Evolutionary conservation across 176 grass and related monocot genomes (phyloP).

Genomic region (Raddia distichophylla): DNA sequence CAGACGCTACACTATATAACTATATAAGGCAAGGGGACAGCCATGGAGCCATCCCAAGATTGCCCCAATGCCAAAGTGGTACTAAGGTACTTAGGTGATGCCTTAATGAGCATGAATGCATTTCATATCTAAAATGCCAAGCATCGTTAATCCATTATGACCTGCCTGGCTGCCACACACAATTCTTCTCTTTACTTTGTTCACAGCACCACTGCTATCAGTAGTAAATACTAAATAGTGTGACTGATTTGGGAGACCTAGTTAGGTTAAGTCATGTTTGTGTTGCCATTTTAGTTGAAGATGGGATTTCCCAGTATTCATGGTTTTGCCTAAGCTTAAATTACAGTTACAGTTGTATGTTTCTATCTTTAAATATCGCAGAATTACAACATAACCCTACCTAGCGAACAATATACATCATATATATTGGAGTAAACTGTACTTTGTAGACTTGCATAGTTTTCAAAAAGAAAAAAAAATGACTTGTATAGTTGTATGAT

Average conservation of each 20-base stretch:
- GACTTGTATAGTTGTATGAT: too few species aligned
- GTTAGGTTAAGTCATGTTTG: background rate
- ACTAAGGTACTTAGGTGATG: too few species aligned
- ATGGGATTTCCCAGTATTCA: background rate
- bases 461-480: too few species aligned
- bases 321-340: background rate
- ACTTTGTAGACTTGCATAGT: background rate
- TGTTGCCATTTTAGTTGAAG: background rate
- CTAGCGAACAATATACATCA: background rate
- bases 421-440: background rate
- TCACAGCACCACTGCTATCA: background rate
- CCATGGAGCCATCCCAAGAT: too few species aligned
- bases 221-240: background rate
- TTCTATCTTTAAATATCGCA: background rate
- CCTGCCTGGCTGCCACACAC: background rate
- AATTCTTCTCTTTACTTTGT: background rate
- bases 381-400: background rate
- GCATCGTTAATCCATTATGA: background rate
- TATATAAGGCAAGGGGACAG: too few species aligned
- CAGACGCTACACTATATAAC: too few species aligned
- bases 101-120: background rate
- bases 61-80: too few species aligned
- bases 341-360: slow-evolving; percentile 10
- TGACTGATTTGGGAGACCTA: background rate
- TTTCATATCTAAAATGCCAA: background rate